phyloP scores from a whole-genome alignment of 495 filamentous ascomycete species.

The Penicillium verhagenii region DNA sequence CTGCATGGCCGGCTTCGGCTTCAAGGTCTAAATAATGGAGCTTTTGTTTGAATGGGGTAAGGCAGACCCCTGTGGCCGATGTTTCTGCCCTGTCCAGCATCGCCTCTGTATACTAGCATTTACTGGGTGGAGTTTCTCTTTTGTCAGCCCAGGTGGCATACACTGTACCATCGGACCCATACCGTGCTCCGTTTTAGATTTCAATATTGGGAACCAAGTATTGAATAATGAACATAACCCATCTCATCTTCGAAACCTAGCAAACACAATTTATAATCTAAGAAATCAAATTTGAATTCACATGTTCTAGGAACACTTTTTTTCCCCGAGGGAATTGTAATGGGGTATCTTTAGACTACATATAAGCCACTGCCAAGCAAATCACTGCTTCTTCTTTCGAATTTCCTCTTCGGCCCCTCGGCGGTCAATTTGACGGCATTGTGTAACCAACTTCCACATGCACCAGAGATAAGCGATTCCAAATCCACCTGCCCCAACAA shows the following conservation, averaged over 20 bases:
- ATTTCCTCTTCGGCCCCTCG: slow-evolving; percentile 26
- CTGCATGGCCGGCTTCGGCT: slow-evolving; percentile 94
- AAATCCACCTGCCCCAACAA: slow-evolving; percentile 82
- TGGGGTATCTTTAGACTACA: slow-evolving; percentile 6
- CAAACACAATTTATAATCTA: not conserved
- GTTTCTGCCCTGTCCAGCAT: slow-evolving; percentile 15
- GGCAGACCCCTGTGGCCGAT: not conserved
- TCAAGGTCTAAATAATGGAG: slow-evolving; percentile 57
- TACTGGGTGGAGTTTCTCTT: slow-evolving; percentile 21
- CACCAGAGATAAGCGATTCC: slow-evolving; percentile 89
- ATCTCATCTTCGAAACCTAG: slow-evolving; percentile 17
- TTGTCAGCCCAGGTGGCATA: slow-evolving; percentile 13
- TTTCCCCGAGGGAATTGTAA: not conserved
- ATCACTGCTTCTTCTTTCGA: slow-evolving; percentile 44
- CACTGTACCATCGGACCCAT: not conserved
- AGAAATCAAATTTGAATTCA: not conserved
- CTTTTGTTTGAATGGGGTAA: not conserved
- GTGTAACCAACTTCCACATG: slow-evolving; percentile 63
- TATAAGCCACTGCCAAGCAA: slow-evolving; percentile 5
- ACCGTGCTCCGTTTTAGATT: not conserved
- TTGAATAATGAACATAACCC: slow-evolving; percentile 1
- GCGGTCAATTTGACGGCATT: slow-evolving; percentile 46
- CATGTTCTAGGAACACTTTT: not conserved
- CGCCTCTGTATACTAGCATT: slow-evolving; percentile 28
- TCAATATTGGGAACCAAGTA: slow-evolving; percentile 3